A percentile compares a stretch with the other conserved stretches of the same genome.
Evolutionary conservation across 306 rosid genomes (phyloP).

Genomic region (Canavalia gladiata): DNA sequence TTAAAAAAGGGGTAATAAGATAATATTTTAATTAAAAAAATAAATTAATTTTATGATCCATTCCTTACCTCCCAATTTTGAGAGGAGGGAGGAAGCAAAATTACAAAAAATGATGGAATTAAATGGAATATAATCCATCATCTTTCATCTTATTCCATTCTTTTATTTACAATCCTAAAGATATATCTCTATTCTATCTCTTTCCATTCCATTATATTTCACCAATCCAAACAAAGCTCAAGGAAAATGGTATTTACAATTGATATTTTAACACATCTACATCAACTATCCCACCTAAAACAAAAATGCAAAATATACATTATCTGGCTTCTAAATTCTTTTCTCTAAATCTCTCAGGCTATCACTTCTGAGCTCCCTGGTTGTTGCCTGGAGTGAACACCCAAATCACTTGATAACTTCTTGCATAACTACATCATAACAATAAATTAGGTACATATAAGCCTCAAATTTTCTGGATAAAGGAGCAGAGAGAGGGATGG

Average conservation of each 20-base stretch:
- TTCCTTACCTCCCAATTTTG: too few species aligned
- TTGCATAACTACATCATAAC: conserved; percentile 71
- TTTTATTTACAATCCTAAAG: too few species aligned
- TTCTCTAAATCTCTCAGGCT: background rate
- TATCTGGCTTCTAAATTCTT: conserved; percentile 26
- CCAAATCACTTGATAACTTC: conserved; percentile 79
- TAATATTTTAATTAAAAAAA: too few species aligned
- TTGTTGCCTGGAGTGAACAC: conserved; percentile 56
- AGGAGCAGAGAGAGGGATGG: background rate
- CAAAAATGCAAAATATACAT: conserved; percentile 3
- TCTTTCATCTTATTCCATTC: too few species aligned
- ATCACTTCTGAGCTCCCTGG: conserved; percentile 48
- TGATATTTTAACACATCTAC: conserved; percentile 22
- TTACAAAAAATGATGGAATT: too few species aligned
- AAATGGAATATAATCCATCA: too few species aligned
- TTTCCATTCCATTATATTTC: too few species aligned
- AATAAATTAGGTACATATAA: background rate
- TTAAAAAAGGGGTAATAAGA: too few species aligned
- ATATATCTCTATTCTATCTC: too few species aligned
- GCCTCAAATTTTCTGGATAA: conserved; percentile 12
- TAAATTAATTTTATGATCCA: too few species aligned
- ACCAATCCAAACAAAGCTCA: too few species aligned
- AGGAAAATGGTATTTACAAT: conserved; percentile 13
- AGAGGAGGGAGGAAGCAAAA: too few species aligned
- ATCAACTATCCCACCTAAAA: conserved; percentile 1